Base-by-base conservation (phyloP, 495 filamentous ascomycete genomes). In the Trichoderma reesei region DNA sequence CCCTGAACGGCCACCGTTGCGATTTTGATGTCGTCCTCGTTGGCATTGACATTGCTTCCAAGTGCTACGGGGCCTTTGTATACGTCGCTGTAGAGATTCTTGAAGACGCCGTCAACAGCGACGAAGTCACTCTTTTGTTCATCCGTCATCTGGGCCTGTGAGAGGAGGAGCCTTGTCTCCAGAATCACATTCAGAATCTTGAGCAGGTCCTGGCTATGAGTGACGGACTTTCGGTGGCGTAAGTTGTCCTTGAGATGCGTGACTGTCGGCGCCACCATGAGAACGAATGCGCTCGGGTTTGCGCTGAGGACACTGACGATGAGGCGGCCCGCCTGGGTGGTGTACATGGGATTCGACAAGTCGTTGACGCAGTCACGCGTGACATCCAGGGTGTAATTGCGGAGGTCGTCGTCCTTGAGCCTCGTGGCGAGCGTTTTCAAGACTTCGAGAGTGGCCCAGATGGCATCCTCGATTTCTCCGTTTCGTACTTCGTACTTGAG, bases 401-500 rank as follows among this genome's bases (percentile, higher is more conserved):
- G 69, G 37, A 80, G 68, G 51, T 72, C 59, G 6, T 72, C 65
- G 0, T 65, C 70, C 33, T 74, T 72, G 8, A 76, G 73, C 18
- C 72, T 72, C 46, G 67, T 68, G 0, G 78, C 71, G 16, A 82
- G 75, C 48, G 76, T 70, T 6, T 72, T 68, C 39, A 85, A 71
- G 20, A 82, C 77, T 5, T 79, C 72, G 7, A 82, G 67, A 9
- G 81, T 78, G 5, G 71, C 76, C 48, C 78, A 71, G 14, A 82
- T 79, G 6, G 72, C 78, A 33, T 83, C 80, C 56, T 78, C 77
- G 37, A 79, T 73, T 61, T 81, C 79, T 5, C 81, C 80, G 56
- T 83, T 83, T 59, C 78, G 79, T n/a, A 85, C 76, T 62, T 85
- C 82, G 64, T 82, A 85, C 66, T 85, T 83, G 48, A 85, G 74